A percentile compares a stretch with the other conserved stretches of the same genome.
Conservation (phyloP, 108 stramenopile species). For the Cyclostephanos invisitatus region DNA sequence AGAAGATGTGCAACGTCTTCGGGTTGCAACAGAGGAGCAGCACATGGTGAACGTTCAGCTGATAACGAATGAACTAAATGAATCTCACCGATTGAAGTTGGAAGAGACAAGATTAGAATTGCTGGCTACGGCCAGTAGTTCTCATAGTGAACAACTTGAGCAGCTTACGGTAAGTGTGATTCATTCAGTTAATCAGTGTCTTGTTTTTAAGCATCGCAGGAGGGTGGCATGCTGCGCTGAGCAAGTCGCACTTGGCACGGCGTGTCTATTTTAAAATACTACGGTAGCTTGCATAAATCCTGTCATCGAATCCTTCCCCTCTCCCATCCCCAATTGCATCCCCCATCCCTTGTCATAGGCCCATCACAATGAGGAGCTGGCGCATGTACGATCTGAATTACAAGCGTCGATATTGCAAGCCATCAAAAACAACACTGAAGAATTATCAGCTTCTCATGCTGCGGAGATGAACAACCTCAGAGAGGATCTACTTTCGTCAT, state of each 20-base stretch:
- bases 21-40: slow-evolving; percentile 3
- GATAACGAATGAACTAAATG: slow-evolving; percentile 17
- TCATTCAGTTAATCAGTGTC: too few species aligned
- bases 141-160: slow-evolving; percentile 35
- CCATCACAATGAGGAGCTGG: slow-evolving; percentile 30
- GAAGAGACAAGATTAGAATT: slow-evolving; percentile 26
- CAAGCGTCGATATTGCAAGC: slow-evolving; percentile 27
- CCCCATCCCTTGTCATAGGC: too few species aligned
- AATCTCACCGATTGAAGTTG: slow-evolving; percentile 17
- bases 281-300: too few species aligned
- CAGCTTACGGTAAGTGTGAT: too few species aligned
- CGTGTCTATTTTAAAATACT: too few species aligned
- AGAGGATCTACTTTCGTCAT: slow-evolving; percentile 16
- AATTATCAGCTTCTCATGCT: not conserved
- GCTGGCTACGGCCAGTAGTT: slow-evolving; percentile 12
- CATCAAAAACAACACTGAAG: not conserved
- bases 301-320: too few species aligned
- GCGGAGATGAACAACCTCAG: slow-evolving; percentile 35
- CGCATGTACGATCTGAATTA: slow-evolving; percentile 12
- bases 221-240: too few species aligned
- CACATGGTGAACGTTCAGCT: slow-evolving; percentile 5
- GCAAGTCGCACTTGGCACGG: too few species aligned
- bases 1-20: slow-evolving; percentile 9
- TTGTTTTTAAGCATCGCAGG: too few species aligned
- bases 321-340: too few species aligned